Percentiles rank a stretch among this genome's conserved stretches.
phyloP scores from a whole-genome alignment of 2,329 filamentous ascomycete genomes.

The Colletotrichum lupini region DNA sequence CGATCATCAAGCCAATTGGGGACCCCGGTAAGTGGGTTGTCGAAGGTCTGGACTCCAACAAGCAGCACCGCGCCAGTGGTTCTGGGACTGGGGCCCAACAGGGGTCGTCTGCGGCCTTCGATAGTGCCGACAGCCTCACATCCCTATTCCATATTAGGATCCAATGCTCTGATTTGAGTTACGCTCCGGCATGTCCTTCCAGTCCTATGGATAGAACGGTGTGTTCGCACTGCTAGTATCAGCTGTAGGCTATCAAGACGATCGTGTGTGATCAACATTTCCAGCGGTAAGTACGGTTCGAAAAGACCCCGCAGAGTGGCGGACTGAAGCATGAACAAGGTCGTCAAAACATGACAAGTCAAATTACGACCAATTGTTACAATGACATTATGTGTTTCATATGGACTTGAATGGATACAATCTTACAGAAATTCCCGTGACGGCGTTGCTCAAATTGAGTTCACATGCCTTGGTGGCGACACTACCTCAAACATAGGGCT shows the following conservation, averaged over 20 bases:
- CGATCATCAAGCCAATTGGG: background rate
- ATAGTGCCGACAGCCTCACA: background rate
- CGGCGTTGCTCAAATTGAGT: background rate
- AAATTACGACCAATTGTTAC: background rate
- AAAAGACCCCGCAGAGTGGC: background rate
- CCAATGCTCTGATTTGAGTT: background rate
- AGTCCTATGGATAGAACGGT: background rate
- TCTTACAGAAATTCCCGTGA: background rate
- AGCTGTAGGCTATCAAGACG: background rate
- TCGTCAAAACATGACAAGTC: background rate
- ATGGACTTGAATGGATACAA: background rate
- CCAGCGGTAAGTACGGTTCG: background rate
- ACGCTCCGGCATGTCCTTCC: background rate
- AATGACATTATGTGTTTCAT: background rate
- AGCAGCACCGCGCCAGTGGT: background rate
- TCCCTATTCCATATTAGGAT: background rate
- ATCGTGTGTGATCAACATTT: background rate
- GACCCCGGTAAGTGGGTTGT: background rate
- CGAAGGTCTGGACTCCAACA: background rate
- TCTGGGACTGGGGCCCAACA: background rate
- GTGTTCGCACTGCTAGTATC: background rate
- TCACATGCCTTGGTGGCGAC: background rate
- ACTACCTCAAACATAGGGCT: constrained; percentile 11
- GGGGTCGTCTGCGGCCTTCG: background rate
- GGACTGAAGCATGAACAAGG: background rate